Conservation (phyloP, 305 asterid species). For the Salvia sclarea region DNA sequence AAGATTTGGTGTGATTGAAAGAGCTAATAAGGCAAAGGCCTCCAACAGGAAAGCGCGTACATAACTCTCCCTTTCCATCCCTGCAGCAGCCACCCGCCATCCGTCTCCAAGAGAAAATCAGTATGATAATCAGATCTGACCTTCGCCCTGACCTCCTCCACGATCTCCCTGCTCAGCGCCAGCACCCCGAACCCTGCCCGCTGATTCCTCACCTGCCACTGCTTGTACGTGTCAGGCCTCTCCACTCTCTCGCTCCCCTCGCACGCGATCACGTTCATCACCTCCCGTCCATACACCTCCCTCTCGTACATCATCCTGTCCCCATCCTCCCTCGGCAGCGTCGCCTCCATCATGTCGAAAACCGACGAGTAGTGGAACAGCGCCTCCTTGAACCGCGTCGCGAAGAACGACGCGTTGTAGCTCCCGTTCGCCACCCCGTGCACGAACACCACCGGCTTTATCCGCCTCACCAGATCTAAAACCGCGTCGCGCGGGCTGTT, state of each 20-base stretch:
- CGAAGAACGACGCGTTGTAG: constrained; percentile 55
- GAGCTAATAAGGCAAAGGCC: constrained; percentile 17
- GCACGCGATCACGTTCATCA: constrained; percentile 67
- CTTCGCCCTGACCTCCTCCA: constrained; percentile 44
- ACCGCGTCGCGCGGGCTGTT: constrained; percentile 59
- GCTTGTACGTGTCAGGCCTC: constrained; percentile 74
- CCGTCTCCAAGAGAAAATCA: constrained; percentile 57
- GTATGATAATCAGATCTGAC: constrained; percentile 48
- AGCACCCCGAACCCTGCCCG: constrained; percentile 64
- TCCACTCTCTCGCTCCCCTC: constrained; percentile 70
- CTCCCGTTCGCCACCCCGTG: constrained; percentile 64
- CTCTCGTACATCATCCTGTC: constrained; percentile 53
- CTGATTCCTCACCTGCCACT: constrained; percentile 58
- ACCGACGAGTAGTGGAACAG: constrained; percentile 59
- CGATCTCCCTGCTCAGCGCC: constrained; percentile 41
- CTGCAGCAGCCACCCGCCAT: constrained; percentile 71
- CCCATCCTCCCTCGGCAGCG: constrained; percentile 48
- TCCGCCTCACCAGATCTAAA: constrained; percentile 45
- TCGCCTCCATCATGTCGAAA: constrained; percentile 68
- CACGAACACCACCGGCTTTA: constrained; percentile 52
- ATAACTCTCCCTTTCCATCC: constrained; percentile 78
- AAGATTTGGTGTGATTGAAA: too few relatives aligned
- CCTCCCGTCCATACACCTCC: constrained; percentile 59
- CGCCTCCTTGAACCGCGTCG: constrained; percentile 58
- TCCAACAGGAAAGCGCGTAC: constrained; percentile 69